phyloP scores from a whole-genome alignment of 1,284 basidiomycete genomes.

The Fistulinella cinereoalba region DNA sequence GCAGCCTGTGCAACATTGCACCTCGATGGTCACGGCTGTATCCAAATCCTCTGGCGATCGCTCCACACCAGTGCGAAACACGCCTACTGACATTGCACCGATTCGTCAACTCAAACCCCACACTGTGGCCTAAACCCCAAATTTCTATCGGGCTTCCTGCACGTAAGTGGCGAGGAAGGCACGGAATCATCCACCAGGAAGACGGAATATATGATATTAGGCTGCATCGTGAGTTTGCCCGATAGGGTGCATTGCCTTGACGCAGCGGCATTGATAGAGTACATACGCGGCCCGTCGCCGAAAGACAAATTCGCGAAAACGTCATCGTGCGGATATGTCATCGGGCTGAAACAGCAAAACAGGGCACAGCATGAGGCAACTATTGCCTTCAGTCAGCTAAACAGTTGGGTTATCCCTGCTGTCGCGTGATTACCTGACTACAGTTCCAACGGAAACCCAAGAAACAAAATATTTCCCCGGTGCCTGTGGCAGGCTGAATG shows the following conservation, averaged over 20 bases:
- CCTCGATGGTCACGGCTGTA: neutral
- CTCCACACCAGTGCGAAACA: constrained; percentile 8
- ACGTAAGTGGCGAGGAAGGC: neutral
- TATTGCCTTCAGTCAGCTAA: neutral
- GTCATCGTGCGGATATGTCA: neutral
- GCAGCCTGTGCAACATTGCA: neutral
- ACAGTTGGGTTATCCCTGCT: constrained; percentile 3
- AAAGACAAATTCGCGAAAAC: neutral
- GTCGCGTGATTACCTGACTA: constrained; percentile 13
- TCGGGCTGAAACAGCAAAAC: no score
- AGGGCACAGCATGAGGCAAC: neutral
- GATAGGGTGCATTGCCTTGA: no score
- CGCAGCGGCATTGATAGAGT: neutral
- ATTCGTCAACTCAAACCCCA: neutral
- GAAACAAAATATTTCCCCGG: constrained; percentile 26
- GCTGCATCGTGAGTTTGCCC: no score
- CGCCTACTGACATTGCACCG: neutral
- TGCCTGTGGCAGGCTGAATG: constrained; percentile 33
- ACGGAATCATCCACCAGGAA: neutral
- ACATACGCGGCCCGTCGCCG: neutral
- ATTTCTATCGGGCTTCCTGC: neutral
- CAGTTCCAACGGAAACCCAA: constrained; percentile 28
- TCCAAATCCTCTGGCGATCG: constrained; percentile 4
- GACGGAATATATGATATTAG: no score
- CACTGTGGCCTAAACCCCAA: neutral